phyloP scores from a whole-genome alignment of 2,329 filamentous ascomycete genomes.

The Epichloe coenophiala region DNA sequence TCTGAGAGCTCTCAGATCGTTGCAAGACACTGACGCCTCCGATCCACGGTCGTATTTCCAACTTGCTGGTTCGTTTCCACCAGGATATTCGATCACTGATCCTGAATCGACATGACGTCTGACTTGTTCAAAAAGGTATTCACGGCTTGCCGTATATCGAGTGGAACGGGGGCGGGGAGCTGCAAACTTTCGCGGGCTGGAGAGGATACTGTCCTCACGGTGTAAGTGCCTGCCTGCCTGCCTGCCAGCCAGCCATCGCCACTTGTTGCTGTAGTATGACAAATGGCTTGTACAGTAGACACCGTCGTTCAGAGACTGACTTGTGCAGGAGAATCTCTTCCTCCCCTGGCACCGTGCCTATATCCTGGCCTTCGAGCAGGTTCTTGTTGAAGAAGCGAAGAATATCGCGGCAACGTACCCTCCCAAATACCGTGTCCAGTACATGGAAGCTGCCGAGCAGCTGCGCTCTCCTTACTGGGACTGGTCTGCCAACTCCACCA shows the following conservation, averaged over 20 bases:
- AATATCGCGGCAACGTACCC: slow-evolving; percentile 32
- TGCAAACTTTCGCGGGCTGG: slow-evolving; percentile 15
- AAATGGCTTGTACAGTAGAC: not conserved
- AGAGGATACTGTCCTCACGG: slow-evolving; percentile 33
- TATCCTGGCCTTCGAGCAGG: slow-evolving; percentile 42
- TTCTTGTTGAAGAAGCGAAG: slow-evolving; percentile 31
- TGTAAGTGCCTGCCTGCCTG: slow-evolving; percentile 20
- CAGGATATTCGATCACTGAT: not conserved
- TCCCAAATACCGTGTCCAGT: slow-evolving; percentile 18
- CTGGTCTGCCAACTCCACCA: slow-evolving; percentile 30
- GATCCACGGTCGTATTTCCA: slow-evolving; percentile 37
- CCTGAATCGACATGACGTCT: not conserved
- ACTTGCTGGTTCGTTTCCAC: slow-evolving; percentile 26
- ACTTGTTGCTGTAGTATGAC: too few species aligned
- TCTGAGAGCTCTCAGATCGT: slow-evolving; percentile 29
- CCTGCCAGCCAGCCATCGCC: too few species aligned
- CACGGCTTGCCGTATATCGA: slow-evolving; percentile 28
- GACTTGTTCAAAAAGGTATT: slow-evolving; percentile 17
- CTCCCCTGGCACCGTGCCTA: slow-evolving; percentile 44
- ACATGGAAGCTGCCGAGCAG: slow-evolving; percentile 29
- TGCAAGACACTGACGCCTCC: slow-evolving; percentile 27
- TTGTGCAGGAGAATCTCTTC: slow-evolving; percentile 32
- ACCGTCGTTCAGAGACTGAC: not conserved
- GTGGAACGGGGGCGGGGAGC: slow-evolving; percentile 27
- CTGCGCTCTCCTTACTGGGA: slow-evolving; percentile 42